A percentile compares a stretch with the other conserved stretches of the same genome.
Conservation (phyloP, 441 rosid genomes). For the Pelargonium myrrhifolium region DNA sequence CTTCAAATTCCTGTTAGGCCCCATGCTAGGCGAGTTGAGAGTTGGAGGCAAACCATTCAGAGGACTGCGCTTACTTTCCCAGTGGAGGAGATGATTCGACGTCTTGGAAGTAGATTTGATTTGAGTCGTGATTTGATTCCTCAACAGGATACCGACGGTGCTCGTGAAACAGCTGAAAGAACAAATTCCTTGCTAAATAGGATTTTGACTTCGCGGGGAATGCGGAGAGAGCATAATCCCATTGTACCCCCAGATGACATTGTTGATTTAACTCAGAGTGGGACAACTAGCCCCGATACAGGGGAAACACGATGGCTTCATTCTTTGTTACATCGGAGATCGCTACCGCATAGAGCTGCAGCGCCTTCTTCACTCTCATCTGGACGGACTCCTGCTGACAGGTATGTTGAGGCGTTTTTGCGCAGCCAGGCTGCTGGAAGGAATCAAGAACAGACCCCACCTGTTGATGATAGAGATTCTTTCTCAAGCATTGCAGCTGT, state of each 20-base stretch:
- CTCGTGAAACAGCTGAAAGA: slow-evolving; percentile 50
- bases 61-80: slow-evolving; percentile 56
- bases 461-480: slow-evolving; percentile 83
- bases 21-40: slow-evolving; percentile 64
- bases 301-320: slow-evolving; percentile 45
- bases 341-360: slow-evolving; percentile 47
- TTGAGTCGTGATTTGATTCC: slow-evolving; percentile 45
- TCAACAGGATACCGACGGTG: slow-evolving; percentile 44
- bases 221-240: slow-evolving; percentile 60
- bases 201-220: slow-evolving; percentile 54
- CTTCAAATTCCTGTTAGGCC: slow-evolving; percentile 82
- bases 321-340: slow-evolving; percentile 44
- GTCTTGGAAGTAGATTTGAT: slow-evolving; percentile 70
- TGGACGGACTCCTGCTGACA: slow-evolving; percentile 47
- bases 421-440: slow-evolving; percentile 45
- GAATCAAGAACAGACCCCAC: slow-evolving; percentile 65
- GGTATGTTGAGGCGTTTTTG: slow-evolving; percentile 49
- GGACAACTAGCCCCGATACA: slow-evolving; percentile 38
- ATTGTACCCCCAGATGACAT: slow-evolving; percentile 39
- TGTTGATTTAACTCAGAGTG: slow-evolving; percentile 42
- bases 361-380: slow-evolving; percentile 34
- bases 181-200: slow-evolving; percentile 43
- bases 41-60: slow-evolving; percentile 78
- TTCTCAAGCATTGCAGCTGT: slow-evolving; percentile 81
- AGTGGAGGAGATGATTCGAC: slow-evolving; percentile 86